A percentile compares a stretch with the other conserved stretches of the same genome.
phyloP scores from a whole-genome alignment of 345 rosid species.

The Trapa incisa region DNA sequence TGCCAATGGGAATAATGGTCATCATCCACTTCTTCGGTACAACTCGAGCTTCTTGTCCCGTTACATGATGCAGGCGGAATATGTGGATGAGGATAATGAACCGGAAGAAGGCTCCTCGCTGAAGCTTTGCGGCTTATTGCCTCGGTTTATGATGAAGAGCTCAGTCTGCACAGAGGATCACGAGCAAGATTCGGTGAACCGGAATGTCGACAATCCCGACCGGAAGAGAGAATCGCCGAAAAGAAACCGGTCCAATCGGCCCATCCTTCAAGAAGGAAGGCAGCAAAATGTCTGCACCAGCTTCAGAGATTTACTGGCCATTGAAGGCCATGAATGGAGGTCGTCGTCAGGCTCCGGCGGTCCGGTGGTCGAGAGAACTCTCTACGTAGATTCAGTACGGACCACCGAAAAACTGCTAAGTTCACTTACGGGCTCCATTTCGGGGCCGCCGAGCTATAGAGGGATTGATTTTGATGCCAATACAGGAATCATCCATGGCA shows the following conservation, averaged over 20 bases:
- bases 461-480: conserved; percentile 13
- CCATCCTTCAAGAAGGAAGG: conserved; percentile 5
- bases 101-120: conserved; percentile 23
- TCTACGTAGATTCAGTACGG: conserved; percentile 60
- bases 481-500: conserved; percentile 7
- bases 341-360: conserved; percentile 14
- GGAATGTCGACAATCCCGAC: background rate
- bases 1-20: conserved; percentile 13
- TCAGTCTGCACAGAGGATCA: conserved; percentile 49
- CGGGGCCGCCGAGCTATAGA: conserved; percentile 4
- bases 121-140: conserved; percentile 54
- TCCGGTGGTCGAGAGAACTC: conserved; percentile 54
- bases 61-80: conserved; percentile 18
- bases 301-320: conserved; percentile 39
- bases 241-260: conserved; percentile 4
- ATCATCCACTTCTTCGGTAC: conserved; percentile 14
- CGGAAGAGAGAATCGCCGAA: conserved; percentile 13
- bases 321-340: conserved; percentile 32
- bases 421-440: conserved; percentile 15
- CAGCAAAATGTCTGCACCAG: conserved; percentile 16
- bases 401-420: conserved; percentile 16
- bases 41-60: conserved; percentile 20
- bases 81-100: conserved; percentile 36
- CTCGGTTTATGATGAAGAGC: conserved; percentile 47
- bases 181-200: conserved; percentile 30